These are phyloP conservation scores for Agaricus subrufescens DNA, from an alignment of 768 basidiomycete genomes.

Conservation along the genomic window DNA sequence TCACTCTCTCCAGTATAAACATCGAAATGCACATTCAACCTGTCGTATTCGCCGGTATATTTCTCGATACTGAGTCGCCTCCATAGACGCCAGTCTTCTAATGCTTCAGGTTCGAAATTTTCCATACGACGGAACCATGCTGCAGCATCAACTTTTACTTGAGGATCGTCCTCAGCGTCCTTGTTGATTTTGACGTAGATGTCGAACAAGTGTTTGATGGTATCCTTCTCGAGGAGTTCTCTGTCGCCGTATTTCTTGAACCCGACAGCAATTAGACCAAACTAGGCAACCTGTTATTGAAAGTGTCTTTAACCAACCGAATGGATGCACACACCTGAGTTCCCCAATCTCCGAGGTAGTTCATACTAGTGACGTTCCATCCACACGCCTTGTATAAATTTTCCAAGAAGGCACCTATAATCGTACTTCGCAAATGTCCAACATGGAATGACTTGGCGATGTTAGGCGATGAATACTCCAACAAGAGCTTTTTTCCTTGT, in stretches of 20 bases:
- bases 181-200: constrained; percentile 82
- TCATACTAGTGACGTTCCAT: constrained; percentile 88
- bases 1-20: constrained; percentile 88
- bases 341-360: constrained; percentile 98
- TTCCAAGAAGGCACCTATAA: constrained; percentile 91
- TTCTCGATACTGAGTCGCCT: constrained; percentile 86
- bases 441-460: constrained; percentile 99
- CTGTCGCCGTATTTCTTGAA: constrained; percentile 85
- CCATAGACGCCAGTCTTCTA: constrained; percentile 91
- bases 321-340: constrained; percentile 64
- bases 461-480: constrained; percentile 96
- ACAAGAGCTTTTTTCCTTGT: constrained; percentile 74
- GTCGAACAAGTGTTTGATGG: constrained; percentile 92
- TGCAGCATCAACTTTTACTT: constrained; percentile 73
- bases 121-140: constrained; percentile 94
- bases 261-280: constrained; percentile 2
- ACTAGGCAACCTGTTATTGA: background rate
- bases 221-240: constrained; percentile 77
- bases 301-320: too few species aligned
- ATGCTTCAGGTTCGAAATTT: constrained; percentile 80
- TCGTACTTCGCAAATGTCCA: constrained; percentile 95
- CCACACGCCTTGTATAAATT: constrained; percentile 92
- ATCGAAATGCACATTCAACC: constrained; percentile 89
- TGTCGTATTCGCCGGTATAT: constrained; percentile 83
- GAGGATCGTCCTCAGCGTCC: constrained; percentile 56